Percentiles rank a stretch among this genome's conserved stretches.
Conservation (phyloP, 1,139 yeast species). For the Debaryomycetaceae sp. region DNA sequence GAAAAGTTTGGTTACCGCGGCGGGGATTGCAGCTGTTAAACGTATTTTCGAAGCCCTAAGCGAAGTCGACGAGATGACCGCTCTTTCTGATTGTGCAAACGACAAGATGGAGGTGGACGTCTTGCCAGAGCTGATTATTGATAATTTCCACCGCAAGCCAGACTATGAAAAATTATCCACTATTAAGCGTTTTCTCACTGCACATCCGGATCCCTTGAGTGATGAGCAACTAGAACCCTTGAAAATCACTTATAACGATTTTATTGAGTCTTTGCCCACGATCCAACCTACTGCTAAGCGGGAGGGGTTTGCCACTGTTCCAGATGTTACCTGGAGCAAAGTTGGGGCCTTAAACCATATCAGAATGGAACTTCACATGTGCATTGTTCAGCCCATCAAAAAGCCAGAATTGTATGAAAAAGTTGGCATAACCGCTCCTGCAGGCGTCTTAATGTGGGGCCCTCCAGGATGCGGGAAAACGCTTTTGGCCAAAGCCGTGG, state of each 20-base stretch:
- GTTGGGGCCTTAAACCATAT: constrained; percentile 82
- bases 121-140: constrained; percentile 3
- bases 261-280: constrained; percentile 74
- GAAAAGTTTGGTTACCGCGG: constrained; percentile 87
- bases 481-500: constrained; percentile 89
- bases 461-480: constrained; percentile 99
- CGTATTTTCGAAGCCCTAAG: constrained; percentile 57
- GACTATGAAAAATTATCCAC: constrained; percentile 43
- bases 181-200: constrained; percentile 59
- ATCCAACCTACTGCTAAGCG: constrained; percentile 97
- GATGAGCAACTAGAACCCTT: constrained; percentile 65
- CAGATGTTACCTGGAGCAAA: constrained; percentile 92
- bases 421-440: constrained; percentile 94
- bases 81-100: neutral
- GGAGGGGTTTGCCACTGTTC: constrained; percentile 98
- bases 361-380: constrained; percentile 89
- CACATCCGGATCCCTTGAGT: constrained; percentile 73
- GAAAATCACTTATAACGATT: constrained; percentile 69
- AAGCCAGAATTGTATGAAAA: constrained; percentile 82
- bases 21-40: constrained; percentile 90
- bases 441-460: constrained; percentile 97
- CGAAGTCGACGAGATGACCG: constrained; percentile 11
- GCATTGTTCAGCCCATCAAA: constrained; percentile 92
- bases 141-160: constrained; percentile 18
- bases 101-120: neutral